Percentiles rank a stretch among this genome's conserved stretches.
These are phyloP conservation scores for Xylaria sp. DNA, from an alignment of 2,329 filamentous ascomycete genomes.

Conservation along the genomic window DNA sequence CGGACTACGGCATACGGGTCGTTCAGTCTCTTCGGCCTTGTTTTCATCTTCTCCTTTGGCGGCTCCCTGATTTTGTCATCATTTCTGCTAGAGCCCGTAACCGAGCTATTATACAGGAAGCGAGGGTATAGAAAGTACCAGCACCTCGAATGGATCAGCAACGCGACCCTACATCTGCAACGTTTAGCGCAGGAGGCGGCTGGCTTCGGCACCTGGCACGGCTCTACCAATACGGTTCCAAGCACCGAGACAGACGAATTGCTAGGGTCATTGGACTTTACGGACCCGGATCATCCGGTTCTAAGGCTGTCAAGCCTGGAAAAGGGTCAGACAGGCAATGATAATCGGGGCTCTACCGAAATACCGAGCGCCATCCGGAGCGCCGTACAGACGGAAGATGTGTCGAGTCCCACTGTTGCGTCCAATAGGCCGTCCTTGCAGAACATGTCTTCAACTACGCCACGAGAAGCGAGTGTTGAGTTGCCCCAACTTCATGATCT, in stretches of 20 bases:
- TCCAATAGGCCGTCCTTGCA: no score
- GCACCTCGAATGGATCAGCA: conserved; percentile 32
- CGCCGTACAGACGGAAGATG: no score
- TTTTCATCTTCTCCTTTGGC: conserved; percentile 30
- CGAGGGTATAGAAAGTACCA: conserved; percentile 21
- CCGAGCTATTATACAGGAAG: conserved; percentile 14
- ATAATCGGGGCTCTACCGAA: no score
- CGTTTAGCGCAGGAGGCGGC: conserved; percentile 4
- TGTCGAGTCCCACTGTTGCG: no score
- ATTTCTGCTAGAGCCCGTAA: conserved; percentile 25
- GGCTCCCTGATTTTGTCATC: conserved; percentile 27
- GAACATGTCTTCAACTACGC: no score
- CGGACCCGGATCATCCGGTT: neutral
- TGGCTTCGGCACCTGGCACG: conserved; percentile 5
- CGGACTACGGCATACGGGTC: conserved; percentile 27
- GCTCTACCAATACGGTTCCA: neutral
- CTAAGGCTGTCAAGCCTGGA: no score
- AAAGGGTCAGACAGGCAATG: no score
- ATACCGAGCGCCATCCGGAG: no score
- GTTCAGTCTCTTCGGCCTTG: conserved; percentile 35
- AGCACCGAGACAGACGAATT: neutral
- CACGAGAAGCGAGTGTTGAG: no score
- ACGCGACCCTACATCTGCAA: conserved; percentile 31
- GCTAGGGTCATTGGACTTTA: neutral
- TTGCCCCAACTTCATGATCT: no score